A percentile compares a stretch with the other conserved stretches of the same genome.
Conservation (phyloP, 345 rosid species). For the Linum usitatissimum region DNA sequence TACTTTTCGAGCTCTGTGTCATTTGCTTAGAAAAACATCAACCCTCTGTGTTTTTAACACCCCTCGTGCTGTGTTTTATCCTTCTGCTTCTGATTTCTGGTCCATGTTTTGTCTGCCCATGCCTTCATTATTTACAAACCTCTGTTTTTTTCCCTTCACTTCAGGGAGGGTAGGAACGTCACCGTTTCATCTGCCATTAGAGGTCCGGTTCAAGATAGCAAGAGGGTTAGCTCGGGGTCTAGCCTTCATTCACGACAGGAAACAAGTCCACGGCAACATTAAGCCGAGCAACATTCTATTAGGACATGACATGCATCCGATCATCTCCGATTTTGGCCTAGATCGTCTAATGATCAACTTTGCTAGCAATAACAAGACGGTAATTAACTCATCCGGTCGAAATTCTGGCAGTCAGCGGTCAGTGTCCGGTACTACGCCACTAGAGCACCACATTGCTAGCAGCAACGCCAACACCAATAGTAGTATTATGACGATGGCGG, state of each 20-base stretch:
- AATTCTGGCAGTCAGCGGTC: slow-evolving; percentile 30
- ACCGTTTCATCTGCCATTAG: slow-evolving; percentile 38
- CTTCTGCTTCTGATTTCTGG: neutral
- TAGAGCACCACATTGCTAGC: slow-evolving; percentile 7
- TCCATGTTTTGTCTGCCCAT: neutral
- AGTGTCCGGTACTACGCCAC: neutral
- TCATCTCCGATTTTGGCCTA: slow-evolving; percentile 63
- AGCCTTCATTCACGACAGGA: slow-evolving; percentile 69
- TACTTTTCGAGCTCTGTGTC: neutral
- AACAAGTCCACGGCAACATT: slow-evolving; percentile 66
- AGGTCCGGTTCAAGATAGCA: slow-evolving; percentile 63
- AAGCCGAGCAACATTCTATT: slow-evolving; percentile 73
- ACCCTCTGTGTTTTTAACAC: too few species aligned
- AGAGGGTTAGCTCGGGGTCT: slow-evolving; percentile 71
- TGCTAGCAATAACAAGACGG: slow-evolving; percentile 14
- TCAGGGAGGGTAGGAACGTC: slow-evolving; percentile 40
- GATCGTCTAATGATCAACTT: slow-evolving; percentile 30
- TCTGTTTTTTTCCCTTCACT: neutral
- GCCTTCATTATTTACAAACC: neutral
- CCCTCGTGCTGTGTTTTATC: too few species aligned
- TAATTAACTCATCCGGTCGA: slow-evolving; percentile 18
- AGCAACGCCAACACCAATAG: neutral
- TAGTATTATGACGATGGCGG: neutral
- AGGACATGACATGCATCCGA: slow-evolving; percentile 46
- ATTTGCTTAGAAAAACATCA: neutral